Conservation (phyloP, 78 protist genomes). For the Salpingoeca rosetta region DNA sequence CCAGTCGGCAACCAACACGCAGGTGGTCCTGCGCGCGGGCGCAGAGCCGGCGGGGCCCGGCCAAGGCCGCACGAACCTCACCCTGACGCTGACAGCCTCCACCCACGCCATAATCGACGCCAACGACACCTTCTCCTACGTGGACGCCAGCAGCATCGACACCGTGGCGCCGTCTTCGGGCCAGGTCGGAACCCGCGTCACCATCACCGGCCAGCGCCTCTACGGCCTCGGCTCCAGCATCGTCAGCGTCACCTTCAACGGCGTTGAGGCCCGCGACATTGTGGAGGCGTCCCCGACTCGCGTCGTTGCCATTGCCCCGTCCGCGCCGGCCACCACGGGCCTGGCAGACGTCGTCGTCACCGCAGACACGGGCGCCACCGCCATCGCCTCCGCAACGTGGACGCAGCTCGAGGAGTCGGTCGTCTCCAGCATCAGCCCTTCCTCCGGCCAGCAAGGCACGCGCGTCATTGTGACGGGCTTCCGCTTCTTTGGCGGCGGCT, state of each 20-base stretch:
- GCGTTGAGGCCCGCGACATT: neutral
- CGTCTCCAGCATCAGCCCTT: neutral
- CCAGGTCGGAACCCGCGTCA: neutral
- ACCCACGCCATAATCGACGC: neutral
- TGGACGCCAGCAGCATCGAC: neutral
- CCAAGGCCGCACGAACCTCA: neutral
- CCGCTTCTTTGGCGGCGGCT: neutral
- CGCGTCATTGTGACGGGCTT: neutral
- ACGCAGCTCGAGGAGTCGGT: neutral
- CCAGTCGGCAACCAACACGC: neutral
- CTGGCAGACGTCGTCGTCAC: neutral
- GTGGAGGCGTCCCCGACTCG: neutral
- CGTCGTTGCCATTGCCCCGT: neutral
- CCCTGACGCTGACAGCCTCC: neutral
- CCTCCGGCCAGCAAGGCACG: neutral
- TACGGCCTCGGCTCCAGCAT: neutral
- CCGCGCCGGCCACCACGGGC: neutral
- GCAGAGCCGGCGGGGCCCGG: no score
- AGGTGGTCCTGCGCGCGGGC: neutral
- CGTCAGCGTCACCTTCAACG: neutral
- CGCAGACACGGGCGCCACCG: neutral
- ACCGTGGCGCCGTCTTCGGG: neutral
- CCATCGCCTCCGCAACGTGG: neutral
- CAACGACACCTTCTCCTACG: neutral
- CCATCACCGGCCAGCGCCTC: neutral